Conservation (phyloP, 345 rosid species). For the Syzygium grande region DNA sequence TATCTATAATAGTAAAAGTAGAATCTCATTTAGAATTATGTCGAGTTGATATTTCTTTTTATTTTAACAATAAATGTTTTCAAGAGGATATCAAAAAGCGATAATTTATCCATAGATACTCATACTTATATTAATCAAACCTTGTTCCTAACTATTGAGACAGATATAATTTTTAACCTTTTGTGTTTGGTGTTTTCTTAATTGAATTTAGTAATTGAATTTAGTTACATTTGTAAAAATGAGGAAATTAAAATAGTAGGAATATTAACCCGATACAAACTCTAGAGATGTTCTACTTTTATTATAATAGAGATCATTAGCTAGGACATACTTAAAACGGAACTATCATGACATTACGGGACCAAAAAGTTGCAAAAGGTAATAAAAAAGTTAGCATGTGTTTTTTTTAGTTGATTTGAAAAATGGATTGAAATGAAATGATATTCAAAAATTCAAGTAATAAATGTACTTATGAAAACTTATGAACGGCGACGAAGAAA, state of each 20-base stretch:
- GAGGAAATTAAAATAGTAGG: too few species aligned
- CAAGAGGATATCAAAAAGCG: neutral
- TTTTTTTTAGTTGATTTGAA: neutral
- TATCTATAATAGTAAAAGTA: neutral
- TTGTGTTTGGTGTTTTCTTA: too few species aligned
- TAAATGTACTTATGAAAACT: neutral
- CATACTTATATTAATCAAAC: neutral
- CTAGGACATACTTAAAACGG: neutral
- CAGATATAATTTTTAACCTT: too few species aligned
- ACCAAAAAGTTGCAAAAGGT: neutral
- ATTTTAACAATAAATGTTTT: neutral
- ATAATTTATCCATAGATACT: neutral
- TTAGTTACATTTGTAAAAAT: too few species aligned
- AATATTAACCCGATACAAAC: neutral
- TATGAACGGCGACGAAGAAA: fast-evolving
- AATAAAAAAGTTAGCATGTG: neutral
- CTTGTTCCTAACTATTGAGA: neutral
- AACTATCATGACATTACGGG: neutral
- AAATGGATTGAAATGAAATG: neutral
- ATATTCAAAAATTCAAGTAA: neutral
- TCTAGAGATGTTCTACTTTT: neutral
- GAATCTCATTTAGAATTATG: neutral
- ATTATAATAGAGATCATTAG: neutral
- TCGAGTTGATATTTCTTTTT: neutral
- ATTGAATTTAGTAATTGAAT: too few species aligned